A percentile compares a stretch with the other conserved stretches of the same genome.
phyloP scores from a whole-genome alignment of 192 early-diverging fungal genomes.

The Lobosporangium transversale region DNA sequence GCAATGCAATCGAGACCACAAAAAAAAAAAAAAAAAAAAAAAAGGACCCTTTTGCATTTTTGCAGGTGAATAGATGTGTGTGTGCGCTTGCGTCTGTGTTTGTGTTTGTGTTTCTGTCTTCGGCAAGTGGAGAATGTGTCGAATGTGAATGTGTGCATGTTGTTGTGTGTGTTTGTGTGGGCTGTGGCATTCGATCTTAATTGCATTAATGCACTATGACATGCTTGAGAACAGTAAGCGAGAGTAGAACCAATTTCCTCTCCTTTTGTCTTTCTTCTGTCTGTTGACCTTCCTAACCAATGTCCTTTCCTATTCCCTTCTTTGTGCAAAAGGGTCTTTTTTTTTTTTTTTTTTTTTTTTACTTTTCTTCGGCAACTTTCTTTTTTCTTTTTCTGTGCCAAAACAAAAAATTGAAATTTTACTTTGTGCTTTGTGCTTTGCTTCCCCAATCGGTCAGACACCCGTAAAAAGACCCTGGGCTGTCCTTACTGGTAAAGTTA shows the following conservation, averaged over 20 bases:
- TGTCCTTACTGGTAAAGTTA: conserved; percentile 5
- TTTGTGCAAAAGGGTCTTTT: not conserved
- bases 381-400: not conserved
- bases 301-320: not conserved
- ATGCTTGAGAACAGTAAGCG: not conserved
- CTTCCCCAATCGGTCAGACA: not conserved
- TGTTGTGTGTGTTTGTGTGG: too few relatives aligned
- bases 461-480: not conserved
- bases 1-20: too few relatives aligned
- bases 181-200: too few relatives aligned
- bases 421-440: not conserved
- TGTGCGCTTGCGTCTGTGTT: too few relatives aligned
- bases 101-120: too few relatives aligned
- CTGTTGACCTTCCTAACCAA: not conserved
- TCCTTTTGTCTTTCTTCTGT: not conserved
- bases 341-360: conserved; percentile 3
- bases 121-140: too few relatives aligned
- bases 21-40: too few relatives aligned
- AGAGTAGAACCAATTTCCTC: too few relatives aligned
- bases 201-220: conserved; percentile 23
- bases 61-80: too few relatives aligned
- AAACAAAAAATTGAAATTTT: not conserved
- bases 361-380: not conserved
- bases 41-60: too few relatives aligned
- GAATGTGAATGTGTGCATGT: too few relatives aligned